These are phyloP conservation scores for Xerocomus brunneocitrinus DNA, from an alignment of 768 basidiomycete species.

Conservation along the genomic window DNA sequence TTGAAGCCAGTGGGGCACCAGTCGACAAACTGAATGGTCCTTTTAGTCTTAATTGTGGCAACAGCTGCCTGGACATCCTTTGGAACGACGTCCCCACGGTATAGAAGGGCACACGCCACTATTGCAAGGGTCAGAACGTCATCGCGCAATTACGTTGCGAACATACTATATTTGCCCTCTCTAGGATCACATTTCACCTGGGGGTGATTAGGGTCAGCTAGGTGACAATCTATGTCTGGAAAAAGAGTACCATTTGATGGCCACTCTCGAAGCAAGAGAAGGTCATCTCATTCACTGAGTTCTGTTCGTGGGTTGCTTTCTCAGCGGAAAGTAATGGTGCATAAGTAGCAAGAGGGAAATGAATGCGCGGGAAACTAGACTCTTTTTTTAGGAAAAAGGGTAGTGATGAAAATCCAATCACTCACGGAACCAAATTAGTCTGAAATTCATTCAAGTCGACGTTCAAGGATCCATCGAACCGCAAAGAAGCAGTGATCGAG, in stretches of 20 bases:
- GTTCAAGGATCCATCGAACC: slow-evolving; percentile 96
- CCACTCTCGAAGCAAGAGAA: slow-evolving; percentile 96
- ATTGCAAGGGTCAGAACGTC: slow-evolving; percentile 13
- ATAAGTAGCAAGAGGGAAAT: slow-evolving; percentile 96
- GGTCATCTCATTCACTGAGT: slow-evolving; percentile 97
- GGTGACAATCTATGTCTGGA: not conserved
- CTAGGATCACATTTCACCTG: slow-evolving; percentile 86
- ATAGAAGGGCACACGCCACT: slow-evolving; percentile 91
- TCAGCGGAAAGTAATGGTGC: slow-evolving; percentile 94
- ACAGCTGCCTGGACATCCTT: slow-evolving; percentile 95
- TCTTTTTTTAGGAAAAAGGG: slow-evolving; percentile 1
- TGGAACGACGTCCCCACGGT: slow-evolving; percentile 95
- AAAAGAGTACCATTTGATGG: slow-evolving; percentile 77
- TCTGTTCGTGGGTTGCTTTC: slow-evolving; percentile 94
- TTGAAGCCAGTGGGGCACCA: slow-evolving; percentile 99
- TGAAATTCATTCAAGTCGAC: slow-evolving; percentile 99
- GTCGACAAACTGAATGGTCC: slow-evolving; percentile 96
- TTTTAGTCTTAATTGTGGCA: slow-evolving; percentile 92
- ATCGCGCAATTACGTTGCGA: not conserved
- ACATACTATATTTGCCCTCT: slow-evolving; percentile 96
- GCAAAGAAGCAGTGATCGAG: slow-evolving; percentile 92
- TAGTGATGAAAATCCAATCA: slow-evolving; percentile 10
- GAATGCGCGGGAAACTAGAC: slow-evolving; percentile 89
- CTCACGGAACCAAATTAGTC: slow-evolving; percentile 95
- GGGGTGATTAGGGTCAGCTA: slow-evolving; percentile 2